phyloP scores from a whole-genome alignment of 1,284 basidiomycete species.

The Ceratorhiza oryzae-sativae region DNA sequence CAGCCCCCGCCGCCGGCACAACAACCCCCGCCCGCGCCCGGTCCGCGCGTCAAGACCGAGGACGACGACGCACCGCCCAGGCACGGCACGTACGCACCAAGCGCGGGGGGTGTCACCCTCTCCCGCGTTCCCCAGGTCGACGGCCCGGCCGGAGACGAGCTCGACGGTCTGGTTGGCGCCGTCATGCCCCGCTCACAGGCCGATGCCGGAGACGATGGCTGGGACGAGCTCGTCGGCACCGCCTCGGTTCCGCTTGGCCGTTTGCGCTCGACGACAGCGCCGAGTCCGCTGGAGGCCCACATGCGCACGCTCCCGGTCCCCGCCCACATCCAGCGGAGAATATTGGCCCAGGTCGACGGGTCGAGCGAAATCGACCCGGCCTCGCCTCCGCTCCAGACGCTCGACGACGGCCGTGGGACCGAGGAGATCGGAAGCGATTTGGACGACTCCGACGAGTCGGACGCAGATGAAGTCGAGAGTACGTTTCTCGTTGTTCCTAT shows the following conservation, averaged over 20 bases:
- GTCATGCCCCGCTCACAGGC: slow-evolving; percentile 50
- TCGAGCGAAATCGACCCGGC: slow-evolving; percentile 32
- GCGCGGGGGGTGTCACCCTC: slow-evolving; percentile 3
- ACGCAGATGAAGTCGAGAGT: slow-evolving; percentile 55
- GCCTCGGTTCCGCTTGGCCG: neutral
- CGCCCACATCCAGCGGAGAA: slow-evolving; percentile 39
- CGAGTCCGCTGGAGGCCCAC: slow-evolving; percentile 44
- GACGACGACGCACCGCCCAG: slow-evolving; percentile 36
- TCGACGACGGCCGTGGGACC: slow-evolving; percentile 43
- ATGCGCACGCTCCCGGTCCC: slow-evolving; percentile 37
- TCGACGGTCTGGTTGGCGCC: slow-evolving; percentile 57
- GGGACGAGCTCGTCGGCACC: slow-evolving; percentile 9
- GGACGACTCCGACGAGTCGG: slow-evolving; percentile 85
- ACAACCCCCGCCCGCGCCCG: slow-evolving; percentile 5
- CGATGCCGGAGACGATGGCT: slow-evolving; percentile 13
- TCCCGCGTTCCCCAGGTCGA: slow-evolving; percentile 73
- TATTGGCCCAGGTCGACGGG: slow-evolving; percentile 16
- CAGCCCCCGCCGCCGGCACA: neutral
- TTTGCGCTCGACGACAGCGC: neutral
- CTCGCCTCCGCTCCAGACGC: slow-evolving; percentile 49
- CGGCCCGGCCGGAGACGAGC: slow-evolving; percentile 49
- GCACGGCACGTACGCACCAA: slow-evolving; percentile 23
- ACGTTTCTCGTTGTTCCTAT: neutral
- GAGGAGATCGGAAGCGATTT: slow-evolving; percentile 97
- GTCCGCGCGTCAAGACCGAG: slow-evolving; percentile 41